These are phyloP conservation scores for Diaporthe humulicola DNA, from an alignment of 2,329 filamentous ascomycete species.

Conservation along the genomic window DNA sequence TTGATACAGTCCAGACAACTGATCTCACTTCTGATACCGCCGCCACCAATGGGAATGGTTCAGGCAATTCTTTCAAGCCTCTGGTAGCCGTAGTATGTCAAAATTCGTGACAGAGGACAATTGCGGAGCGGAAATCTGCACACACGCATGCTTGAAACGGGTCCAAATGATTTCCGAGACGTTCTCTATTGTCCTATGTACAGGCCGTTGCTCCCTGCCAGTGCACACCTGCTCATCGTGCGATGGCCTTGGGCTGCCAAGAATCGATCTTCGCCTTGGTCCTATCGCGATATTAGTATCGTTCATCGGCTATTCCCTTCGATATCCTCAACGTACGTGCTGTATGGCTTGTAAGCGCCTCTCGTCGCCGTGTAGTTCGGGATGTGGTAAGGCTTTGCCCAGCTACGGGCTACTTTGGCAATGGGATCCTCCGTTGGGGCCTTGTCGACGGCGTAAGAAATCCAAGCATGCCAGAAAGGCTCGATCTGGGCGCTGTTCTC, in stretches of 20 bases:
- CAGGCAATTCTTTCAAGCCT: too few species aligned
- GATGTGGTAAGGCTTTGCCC: constrained; percentile 80
- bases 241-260: constrained; percentile 48
- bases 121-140: neutral
- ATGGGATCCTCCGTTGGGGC: constrained; percentile 83
- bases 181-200: constrained; percentile 40
- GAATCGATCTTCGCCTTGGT: constrained; percentile 52
- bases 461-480: constrained; percentile 98
- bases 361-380: constrained; percentile 82
- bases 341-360: constrained; percentile 92
- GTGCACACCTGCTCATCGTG: constrained; percentile 30
- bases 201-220: constrained; percentile 25
- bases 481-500: constrained; percentile 80
- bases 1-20: neutral
- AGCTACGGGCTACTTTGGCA: constrained; percentile 76
- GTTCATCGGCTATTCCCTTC: fast-evolving
- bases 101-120: neutral
- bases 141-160: neutral
- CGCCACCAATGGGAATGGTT: neutral
- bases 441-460: constrained; percentile 92
- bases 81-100: neutral
- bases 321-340: constrained; percentile 77
- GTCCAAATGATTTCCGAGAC: neutral
- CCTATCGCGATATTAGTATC: constrained; percentile 40
- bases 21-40: neutral